Base-by-base conservation (phyloP, 2,329 filamentous ascomycete genomes). In the Talaromyces islandicus region DNA sequence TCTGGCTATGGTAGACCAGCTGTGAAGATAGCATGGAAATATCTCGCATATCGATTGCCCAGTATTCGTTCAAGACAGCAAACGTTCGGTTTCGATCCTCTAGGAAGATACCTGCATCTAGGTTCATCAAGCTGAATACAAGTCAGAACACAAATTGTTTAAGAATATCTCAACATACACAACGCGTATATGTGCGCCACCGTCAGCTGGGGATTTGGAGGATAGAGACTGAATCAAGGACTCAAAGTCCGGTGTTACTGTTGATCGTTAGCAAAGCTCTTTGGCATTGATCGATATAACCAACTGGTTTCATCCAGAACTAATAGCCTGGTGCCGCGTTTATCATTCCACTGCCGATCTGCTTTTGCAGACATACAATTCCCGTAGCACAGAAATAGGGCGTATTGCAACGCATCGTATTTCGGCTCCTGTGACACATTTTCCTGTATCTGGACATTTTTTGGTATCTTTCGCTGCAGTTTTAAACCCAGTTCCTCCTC, bases 351-450 rank as follows among this genome's bases (percentile, higher is more conserved):
- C 19, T 43, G 56, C 11, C n/a, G 19, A 7, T 21, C 48, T 52
- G 24, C 38, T 10, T 54, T 32, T 54, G 19, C 25, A 25, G n/a
- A 54, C 57, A 53, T 7, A 67, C 50, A 19, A 58, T 64, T 25
- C 32, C 58, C 60, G 64, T 64, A 58, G 57, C 61, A 59, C 65
- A 56, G 63, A 61, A 66, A 60, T 61, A 69, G 11, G 7, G 57
- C 25, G 54, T 59, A 57, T 63, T 68, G 38, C 56, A 54, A 19
- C 48, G 25, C 61, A 62, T 61, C 12, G 27, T 52, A 52, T 29
- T n/a, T 52, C 7, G 48, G 48, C 24, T 52, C 48, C 27, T 29
- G 48, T 29, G 48, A 12, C 10, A 12, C 27, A 29, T 9, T 52
- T 29, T 52, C 48, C 17, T 52, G 48, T 29, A 29, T n/a, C 25